These are phyloP conservation scores for Linaria vulgaris DNA, from an alignment of 257 asterid species.

Conservation along the genomic window DNA sequence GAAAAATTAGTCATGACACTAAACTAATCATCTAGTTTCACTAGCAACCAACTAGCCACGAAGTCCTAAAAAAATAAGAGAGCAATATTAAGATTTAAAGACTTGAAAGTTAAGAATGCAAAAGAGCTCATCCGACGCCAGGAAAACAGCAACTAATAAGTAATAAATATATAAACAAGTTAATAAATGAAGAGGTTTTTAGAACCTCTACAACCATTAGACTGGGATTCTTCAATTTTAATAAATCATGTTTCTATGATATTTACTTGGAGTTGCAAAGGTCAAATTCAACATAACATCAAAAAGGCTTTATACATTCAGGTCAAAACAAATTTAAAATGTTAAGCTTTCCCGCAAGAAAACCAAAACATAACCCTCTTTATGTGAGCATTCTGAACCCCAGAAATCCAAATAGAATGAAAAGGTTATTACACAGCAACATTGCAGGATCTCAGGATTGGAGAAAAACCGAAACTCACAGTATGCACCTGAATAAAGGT, in stretches of 20 bases:
- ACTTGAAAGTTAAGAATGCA: background rate
- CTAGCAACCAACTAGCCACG: background rate
- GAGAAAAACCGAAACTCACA: background rate
- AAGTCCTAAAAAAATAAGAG: background rate
- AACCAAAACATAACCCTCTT: background rate
- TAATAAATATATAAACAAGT: too few species aligned
- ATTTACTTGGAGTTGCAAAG: background rate
- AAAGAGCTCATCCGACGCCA: background rate
- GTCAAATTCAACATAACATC: background rate
- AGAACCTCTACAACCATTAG: background rate
- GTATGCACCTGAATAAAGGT: background rate
- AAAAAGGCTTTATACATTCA: background rate
- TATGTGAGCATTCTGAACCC: background rate
- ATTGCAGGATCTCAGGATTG: background rate
- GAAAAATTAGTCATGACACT: constrained; percentile 8
- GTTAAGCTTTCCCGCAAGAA: too few species aligned
- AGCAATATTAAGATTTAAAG: background rate
- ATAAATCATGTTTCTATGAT: background rate
- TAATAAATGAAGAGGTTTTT: background rate
- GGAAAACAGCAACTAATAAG: background rate
- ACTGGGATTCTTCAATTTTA: background rate
- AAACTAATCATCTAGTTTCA: constrained; percentile 9
- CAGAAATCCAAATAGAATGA: background rate
- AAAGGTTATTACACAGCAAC: background rate
- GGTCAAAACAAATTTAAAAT: background rate